Evolutionary conservation across 2,329 filamentous ascomycete species (phyloP).

Genomic region (Fusarium acutatum): DNA sequence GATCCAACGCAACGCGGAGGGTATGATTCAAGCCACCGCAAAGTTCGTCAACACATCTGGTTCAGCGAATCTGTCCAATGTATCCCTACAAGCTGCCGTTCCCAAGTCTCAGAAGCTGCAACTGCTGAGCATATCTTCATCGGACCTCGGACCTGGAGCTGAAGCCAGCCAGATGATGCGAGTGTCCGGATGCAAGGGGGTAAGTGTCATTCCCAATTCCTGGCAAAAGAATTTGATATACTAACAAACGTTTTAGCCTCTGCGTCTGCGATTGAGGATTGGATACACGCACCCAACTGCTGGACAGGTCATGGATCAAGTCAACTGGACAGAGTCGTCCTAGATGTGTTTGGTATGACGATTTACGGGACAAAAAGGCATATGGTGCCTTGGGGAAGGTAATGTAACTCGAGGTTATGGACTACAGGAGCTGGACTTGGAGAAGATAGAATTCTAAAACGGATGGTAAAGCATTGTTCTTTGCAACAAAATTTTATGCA

Average conservation of each 20-base stretch:
- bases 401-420: constrained; percentile 29
- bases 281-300: constrained; percentile 77
- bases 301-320: constrained; percentile 84
- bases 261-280: constrained; percentile 87
- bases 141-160: constrained; percentile 77
- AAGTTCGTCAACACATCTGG: constrained; percentile 82
- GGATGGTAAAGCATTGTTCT: constrained; percentile 34
- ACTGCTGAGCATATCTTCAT: constrained; percentile 85
- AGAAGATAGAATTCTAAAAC: constrained; percentile 41
- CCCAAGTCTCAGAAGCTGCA: constrained; percentile 96
- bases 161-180: constrained; percentile 94
- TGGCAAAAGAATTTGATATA: background rate
- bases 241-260: constrained; percentile 62
- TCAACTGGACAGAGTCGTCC: constrained; percentile 91
- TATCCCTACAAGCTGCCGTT: constrained; percentile 92
- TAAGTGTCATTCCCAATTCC: constrained; percentile 64
- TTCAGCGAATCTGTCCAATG: constrained; percentile 71
- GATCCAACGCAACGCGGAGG: constrained; percentile 82
- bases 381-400: constrained; percentile 18
- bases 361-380: background rate
- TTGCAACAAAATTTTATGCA: constrained; percentile 15
- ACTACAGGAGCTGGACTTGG: constrained; percentile 26
- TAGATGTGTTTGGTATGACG: constrained; percentile 27
- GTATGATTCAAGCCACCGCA: constrained; percentile 81
- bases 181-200: constrained; percentile 83